Evolutionary conservation across 2,329 filamentous ascomycete genomes (phyloP).

Genomic region (Cordyceps cateniannulata): DNA sequence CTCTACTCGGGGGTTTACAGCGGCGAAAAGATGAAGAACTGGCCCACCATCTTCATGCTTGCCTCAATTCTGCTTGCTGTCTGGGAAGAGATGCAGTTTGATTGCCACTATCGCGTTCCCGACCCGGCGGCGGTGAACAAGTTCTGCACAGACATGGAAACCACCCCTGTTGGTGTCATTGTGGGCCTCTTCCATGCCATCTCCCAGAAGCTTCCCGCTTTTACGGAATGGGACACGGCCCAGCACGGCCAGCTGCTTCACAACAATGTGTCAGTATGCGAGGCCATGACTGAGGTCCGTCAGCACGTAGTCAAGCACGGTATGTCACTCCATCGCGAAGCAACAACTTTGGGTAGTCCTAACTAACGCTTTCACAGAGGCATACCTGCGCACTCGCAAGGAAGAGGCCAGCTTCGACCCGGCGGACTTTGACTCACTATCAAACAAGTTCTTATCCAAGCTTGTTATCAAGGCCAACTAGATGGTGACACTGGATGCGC

Average conservation of each 20-base stretch:
- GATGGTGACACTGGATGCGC: conserved; percentile 17
- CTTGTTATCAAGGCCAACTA: conserved; percentile 93
- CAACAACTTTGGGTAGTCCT: not conserved
- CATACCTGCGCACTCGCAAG: conserved; percentile 74
- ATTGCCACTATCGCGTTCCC: conserved; percentile 90
- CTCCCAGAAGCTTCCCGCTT: conserved; percentile 87
- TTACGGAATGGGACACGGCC: conserved; percentile 88
- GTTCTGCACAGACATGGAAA: conserved; percentile 96
- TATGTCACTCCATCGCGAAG: conserved; percentile 43
- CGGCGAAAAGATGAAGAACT: conserved; percentile 95
- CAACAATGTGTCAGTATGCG: conserved; percentile 87
- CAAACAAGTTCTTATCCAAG: conserved; percentile 95
- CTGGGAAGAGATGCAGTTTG: conserved; percentile 99
- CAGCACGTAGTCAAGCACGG: conserved; percentile 90
- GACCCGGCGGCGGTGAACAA: conserved; percentile 81
- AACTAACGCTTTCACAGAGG: conserved; percentile 48
- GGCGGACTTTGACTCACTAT: conserved; percentile 88
- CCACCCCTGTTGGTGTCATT: conserved; percentile 89
- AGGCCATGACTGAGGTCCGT: conserved; percentile 92
- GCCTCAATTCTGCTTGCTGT: conserved; percentile 88
- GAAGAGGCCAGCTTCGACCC: conserved; percentile 74
- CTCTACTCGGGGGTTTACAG: conserved; percentile 98
- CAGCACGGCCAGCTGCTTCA: conserved; percentile 87
- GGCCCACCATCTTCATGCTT: conserved; percentile 97
- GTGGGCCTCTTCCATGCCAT: conserved; percentile 97